A percentile compares a stretch with the other conserved stretches of the same genome.
These are phyloP conservation scores for Mortierella alpina DNA, from an alignment of 192 early-diverging fungal species.

Conservation along the genomic window DNA sequence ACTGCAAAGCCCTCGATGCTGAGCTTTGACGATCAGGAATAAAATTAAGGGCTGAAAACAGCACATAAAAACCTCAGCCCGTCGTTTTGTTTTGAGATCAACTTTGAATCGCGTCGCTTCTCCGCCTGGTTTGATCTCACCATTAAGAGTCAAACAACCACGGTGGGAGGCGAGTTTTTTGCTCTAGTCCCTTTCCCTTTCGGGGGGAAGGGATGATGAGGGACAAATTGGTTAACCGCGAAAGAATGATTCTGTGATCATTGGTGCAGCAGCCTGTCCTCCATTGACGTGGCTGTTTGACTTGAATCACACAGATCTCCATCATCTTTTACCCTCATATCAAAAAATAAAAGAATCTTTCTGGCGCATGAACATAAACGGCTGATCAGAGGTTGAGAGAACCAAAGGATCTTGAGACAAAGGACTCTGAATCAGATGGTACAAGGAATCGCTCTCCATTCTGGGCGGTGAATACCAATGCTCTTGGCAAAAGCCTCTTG, in stretches of 20 bases:
- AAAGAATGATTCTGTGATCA: slow-evolving; percentile 25
- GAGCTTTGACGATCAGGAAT: slow-evolving; percentile 47
- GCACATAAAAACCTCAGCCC: too few species aligned
- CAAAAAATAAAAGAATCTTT: not conserved
- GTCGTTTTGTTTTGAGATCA: not conserved
- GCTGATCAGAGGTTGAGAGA: too few species aligned
- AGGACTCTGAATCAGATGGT: too few species aligned
- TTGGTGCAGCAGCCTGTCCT: slow-evolving; percentile 32
- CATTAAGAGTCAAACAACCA: slow-evolving; percentile 25
- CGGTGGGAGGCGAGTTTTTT: slow-evolving; percentile 33
- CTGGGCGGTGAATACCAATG: too few species aligned
- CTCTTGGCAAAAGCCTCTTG: too few species aligned
- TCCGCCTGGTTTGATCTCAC: slow-evolving; percentile 14
- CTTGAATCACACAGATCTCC: slow-evolving; percentile 37
- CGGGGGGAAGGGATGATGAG: slow-evolving; percentile 11
- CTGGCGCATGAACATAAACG: too few species aligned
- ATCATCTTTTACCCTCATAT: not conserved
- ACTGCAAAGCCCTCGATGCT: slow-evolving; percentile 24
- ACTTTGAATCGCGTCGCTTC: slow-evolving; percentile 43
- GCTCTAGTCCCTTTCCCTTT: slow-evolving; percentile 17
- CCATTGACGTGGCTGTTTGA: slow-evolving; percentile 16
- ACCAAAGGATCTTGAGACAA: too few species aligned
- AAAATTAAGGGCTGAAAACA: slow-evolving; percentile 2
- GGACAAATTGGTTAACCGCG: slow-evolving; percentile 47
- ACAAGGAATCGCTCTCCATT: too few species aligned